Percentiles rank a stretch among this genome's conserved stretches.
phyloP scores from a whole-genome alignment of 1,284 basidiomycete species.

The Rhodotorula sp. region DNA sequence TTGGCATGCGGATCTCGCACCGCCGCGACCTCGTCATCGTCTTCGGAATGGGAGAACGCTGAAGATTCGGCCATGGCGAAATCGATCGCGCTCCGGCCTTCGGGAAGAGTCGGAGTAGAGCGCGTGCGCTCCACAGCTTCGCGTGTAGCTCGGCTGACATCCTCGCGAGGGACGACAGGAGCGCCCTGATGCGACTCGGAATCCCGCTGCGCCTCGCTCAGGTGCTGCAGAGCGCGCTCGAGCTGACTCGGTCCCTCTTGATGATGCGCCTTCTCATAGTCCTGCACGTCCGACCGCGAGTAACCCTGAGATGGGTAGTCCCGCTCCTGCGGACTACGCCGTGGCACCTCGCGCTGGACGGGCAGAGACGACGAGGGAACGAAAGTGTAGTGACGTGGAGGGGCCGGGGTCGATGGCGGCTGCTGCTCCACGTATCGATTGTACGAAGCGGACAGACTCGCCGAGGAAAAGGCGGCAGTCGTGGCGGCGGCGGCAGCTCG shows the following conservation, averaged over 20 bases:
- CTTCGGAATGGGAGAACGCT: background rate
- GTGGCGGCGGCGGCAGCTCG: slow-evolving; percentile 5
- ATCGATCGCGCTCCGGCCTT: slow-evolving; percentile 30
- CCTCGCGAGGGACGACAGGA: background rate
- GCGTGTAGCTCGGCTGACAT: too few species aligned
- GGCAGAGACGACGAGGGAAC: slow-evolving; percentile 15
- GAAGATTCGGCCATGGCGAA: slow-evolving; percentile 33
- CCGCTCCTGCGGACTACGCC: background rate
- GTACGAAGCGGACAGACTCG: background rate
- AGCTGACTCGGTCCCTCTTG: slow-evolving; percentile 3
- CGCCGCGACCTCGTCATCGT: background rate
- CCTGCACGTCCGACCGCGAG: background rate
- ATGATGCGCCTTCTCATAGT: background rate
- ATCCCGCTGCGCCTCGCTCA: slow-evolving; percentile 11
- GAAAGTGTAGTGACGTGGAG: slow-evolving; percentile 25
- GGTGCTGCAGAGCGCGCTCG: slow-evolving; percentile 11
- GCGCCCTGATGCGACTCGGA: background rate
- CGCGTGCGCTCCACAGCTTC: background rate
- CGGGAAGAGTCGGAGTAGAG: background rate
- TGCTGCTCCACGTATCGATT: slow-evolving; percentile 1
- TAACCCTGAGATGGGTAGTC: too few species aligned
- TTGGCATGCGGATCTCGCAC: background rate
- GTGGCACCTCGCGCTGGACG: slow-evolving; percentile 1
- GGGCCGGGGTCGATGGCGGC: slow-evolving; percentile 16
- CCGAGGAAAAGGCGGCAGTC: background rate